phyloP scores from a whole-genome alignment of 2,329 filamentous ascomycete species.

The Cryphonectria radicalis region DNA sequence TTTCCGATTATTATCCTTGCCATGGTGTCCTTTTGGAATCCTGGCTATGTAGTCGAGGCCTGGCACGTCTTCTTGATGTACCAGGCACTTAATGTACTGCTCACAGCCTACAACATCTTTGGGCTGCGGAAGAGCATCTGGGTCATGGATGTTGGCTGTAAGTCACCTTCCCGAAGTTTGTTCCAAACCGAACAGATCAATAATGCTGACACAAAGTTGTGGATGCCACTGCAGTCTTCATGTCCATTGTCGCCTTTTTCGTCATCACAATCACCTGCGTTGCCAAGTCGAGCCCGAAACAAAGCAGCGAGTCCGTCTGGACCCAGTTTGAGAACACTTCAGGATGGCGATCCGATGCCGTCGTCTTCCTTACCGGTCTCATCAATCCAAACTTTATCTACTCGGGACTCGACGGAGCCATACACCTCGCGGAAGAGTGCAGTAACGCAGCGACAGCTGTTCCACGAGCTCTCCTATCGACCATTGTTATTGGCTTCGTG shows the following conservation, averaged over 20 bases:
- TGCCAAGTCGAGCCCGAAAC: constrained; percentile 31
- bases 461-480: constrained; percentile 40
- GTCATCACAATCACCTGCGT: constrained; percentile 39
- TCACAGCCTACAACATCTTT: constrained; percentile 27
- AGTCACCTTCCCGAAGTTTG: neutral
- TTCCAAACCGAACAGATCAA: too few species aligned
- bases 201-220: neutral
- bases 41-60: constrained; percentile 19
- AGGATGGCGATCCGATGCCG: constrained; percentile 36
- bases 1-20: constrained; percentile 24
- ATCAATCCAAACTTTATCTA: constrained; percentile 44
- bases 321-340: constrained; percentile 37
- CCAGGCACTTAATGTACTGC: constrained; percentile 22
- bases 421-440: constrained; percentile 46
- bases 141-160: constrained; percentile 22
- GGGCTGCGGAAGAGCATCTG: constrained; percentile 18
- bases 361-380: constrained; percentile 46
- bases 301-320: constrained; percentile 37
- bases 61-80: constrained; percentile 30
- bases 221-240: constrained; percentile 24
- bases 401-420: constrained; percentile 42
- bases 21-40: constrained; percentile 24
- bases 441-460: constrained; percentile 37
- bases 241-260: constrained; percentile 38
- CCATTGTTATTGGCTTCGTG: constrained; percentile 40